These are phyloP conservation scores for Russula dissimulans DNA, from an alignment of 768 basidiomycete species.

Conservation along the genomic window DNA sequence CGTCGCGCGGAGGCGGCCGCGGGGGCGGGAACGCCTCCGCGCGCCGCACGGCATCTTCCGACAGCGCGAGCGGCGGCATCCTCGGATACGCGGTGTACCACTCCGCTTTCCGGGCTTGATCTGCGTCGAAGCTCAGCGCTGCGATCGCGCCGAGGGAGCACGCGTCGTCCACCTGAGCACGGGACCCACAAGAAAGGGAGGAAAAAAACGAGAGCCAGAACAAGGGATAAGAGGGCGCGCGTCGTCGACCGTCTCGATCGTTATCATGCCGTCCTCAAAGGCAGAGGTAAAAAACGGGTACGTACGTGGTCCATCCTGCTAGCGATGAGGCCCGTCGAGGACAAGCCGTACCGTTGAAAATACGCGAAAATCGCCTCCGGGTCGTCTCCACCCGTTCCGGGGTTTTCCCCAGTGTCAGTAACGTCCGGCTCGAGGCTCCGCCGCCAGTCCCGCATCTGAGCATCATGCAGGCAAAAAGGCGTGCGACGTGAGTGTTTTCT, in stretches of 20 bases:
- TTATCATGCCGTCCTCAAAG: background rate
- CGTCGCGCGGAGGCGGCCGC: background rate
- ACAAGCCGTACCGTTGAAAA: constrained; percentile 8
- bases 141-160: constrained; percentile 8
- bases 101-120: constrained; percentile 8
- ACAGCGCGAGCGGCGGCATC: background rate
- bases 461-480: background rate
- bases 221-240: background rate
- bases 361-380: constrained; percentile 18
- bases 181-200: background rate
- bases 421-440: background rate
- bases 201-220: background rate
- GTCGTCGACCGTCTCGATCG: background rate
- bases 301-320: constrained; percentile 12
- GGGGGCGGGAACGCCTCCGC: background rate
- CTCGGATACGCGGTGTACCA: background rate
- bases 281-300: background rate
- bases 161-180: constrained; percentile 15
- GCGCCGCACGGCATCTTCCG: background rate
- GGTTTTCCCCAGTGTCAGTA: background rate
- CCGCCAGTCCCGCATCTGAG: constrained; percentile 12
- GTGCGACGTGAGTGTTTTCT: background rate
- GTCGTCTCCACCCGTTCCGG: background rate
- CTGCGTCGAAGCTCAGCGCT: constrained; percentile 13
- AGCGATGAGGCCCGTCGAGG: constrained; percentile 4